phyloP scores from a whole-genome alignment of 805 yeast species.

The Lipomyces sp. region DNA sequence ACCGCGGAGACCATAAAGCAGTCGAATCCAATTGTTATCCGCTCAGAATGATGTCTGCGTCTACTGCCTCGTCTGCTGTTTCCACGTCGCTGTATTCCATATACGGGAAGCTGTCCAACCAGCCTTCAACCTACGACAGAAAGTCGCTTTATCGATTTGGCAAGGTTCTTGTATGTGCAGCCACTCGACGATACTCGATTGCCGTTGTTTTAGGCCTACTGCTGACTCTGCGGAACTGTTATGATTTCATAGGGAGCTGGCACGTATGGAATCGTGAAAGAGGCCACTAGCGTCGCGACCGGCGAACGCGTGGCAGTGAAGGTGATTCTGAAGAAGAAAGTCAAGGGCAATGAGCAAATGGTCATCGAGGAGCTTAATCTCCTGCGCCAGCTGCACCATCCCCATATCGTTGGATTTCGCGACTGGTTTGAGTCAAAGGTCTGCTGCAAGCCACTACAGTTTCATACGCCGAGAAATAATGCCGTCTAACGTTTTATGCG shows the following conservation, averaged over 20 bases:
- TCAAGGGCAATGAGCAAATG: conserved; percentile 72
- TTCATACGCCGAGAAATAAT: too few species aligned
- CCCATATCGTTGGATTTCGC: conserved; percentile 81
- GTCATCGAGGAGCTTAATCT: conserved; percentile 75
- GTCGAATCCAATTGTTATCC: too few species aligned
- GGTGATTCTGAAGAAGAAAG: conserved; percentile 79
- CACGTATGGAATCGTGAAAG: conserved; percentile 86
- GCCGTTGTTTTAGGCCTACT: neutral
- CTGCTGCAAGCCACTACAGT: too few species aligned
- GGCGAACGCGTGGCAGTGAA: conserved; percentile 82
- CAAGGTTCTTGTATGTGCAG: conserved; percentile 14
- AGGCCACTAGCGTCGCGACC: conserved; percentile 54
- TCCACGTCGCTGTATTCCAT: conserved; percentile 15
- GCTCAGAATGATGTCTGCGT: too few species aligned
- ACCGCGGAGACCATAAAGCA: too few species aligned
- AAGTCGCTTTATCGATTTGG: conserved; percentile 23
- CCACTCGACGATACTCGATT: neutral
- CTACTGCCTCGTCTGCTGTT: too few species aligned
- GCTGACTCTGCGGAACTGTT: neutral
- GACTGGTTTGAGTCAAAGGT: conserved; percentile 87
- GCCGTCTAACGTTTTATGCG: neutral
- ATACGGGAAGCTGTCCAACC: conserved; percentile 26
- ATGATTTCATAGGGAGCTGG: conserved; percentile 66
- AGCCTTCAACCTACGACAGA: conserved; percentile 23
- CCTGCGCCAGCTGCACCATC: conserved; percentile 66